Conservation (phyloP, 768 basidiomycete species). For the Boletus pseudopeckii region DNA sequence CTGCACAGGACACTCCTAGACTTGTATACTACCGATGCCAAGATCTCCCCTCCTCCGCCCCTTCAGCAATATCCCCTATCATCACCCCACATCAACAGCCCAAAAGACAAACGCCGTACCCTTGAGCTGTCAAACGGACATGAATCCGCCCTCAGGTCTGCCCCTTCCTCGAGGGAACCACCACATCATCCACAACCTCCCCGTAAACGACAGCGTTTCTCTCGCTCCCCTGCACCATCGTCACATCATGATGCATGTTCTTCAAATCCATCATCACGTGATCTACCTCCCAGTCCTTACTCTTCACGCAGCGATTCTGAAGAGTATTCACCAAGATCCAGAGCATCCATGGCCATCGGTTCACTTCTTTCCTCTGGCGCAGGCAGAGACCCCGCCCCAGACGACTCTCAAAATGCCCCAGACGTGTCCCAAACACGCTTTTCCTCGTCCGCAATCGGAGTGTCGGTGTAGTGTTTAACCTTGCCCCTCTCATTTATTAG, state of each 20-base stretch:
- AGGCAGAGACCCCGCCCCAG: slow-evolving; percentile 24
- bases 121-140: slow-evolving; percentile 16
- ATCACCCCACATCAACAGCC: slow-evolving; percentile 28
- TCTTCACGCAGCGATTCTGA: slow-evolving; percentile 67
- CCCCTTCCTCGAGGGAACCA: slow-evolving; percentile 23
- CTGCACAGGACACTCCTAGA: slow-evolving; percentile 73
- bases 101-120: slow-evolving; percentile 22
- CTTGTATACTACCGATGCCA: slow-evolving; percentile 35
- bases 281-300: slow-evolving; percentile 71
- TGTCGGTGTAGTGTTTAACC: slow-evolving; percentile 16
- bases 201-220: slow-evolving; percentile 62
- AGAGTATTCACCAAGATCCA: slow-evolving; percentile 67
- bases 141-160: slow-evolving; percentile 11
- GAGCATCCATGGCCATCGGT: slow-evolving; percentile 77
- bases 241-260: slow-evolving; percentile 34
- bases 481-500: slow-evolving; percentile 18
- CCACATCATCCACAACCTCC: slow-evolving; percentile 40
- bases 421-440: slow-evolving; percentile 21
- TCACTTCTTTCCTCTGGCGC: slow-evolving; percentile 58
- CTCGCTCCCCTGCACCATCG: slow-evolving; percentile 51
- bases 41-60: slow-evolving; percentile 30
- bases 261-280: slow-evolving; percentile 38
- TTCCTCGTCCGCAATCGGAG: slow-evolving; percentile 18
- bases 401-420: slow-evolving; percentile 23
- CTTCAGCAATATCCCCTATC: slow-evolving; percentile 37